These are phyloP conservation scores for Exophiala oligosperma DNA, from an alignment of 2,329 filamentous ascomycete genomes.

Conservation along the genomic window DNA sequence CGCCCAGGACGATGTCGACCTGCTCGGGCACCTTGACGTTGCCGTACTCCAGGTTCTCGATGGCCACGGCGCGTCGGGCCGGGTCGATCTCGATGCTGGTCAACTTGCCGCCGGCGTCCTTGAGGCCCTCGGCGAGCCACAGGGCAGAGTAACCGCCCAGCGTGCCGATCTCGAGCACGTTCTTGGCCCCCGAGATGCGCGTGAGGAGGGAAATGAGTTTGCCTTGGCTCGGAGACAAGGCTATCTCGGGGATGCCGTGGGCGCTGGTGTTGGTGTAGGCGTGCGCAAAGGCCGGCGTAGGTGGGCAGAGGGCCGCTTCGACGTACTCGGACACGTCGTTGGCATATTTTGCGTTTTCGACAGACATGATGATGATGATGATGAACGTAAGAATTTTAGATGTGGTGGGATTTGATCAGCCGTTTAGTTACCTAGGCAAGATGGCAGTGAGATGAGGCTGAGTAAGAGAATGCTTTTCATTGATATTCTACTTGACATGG, in stretches of 20 bases:
- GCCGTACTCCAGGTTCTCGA: conserved; percentile 44
- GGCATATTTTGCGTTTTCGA: background rate
- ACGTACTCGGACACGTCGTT: background rate
- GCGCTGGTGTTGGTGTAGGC: conserved; percentile 14
- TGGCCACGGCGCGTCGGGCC: conserved; percentile 48
- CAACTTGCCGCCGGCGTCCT: conserved; percentile 40
- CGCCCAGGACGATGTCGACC: conserved; percentile 49
- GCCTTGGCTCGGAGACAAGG: conserved; percentile 38
- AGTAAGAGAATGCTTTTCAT: too few relatives aligned
- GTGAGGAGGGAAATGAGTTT: conserved; percentile 44
- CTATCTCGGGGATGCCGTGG: conserved; percentile 33
- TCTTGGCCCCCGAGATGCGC: conserved; percentile 36
- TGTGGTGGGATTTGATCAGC: too few relatives aligned
- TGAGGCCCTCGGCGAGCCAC: conserved; percentile 47
- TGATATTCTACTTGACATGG: too few relatives aligned
- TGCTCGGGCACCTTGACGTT: conserved; percentile 39
- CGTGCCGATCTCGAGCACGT: conserved; percentile 56
- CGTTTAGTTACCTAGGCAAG: too few relatives aligned
- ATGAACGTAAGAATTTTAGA: too few relatives aligned
- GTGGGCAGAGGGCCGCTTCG: conserved; percentile 1
- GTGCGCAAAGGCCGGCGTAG: conserved; percentile 2
- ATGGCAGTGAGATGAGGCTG: too few relatives aligned
- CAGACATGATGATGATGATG: background rate
- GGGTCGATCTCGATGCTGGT: conserved; percentile 54
- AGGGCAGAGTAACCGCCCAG: conserved; percentile 57